A percentile compares a stretch with the other conserved stretches of the same genome.
Evolutionary conservation across 2,329 filamentous ascomycete genomes (phyloP).

Genomic region (Aspergillus hiratsukae): DNA sequence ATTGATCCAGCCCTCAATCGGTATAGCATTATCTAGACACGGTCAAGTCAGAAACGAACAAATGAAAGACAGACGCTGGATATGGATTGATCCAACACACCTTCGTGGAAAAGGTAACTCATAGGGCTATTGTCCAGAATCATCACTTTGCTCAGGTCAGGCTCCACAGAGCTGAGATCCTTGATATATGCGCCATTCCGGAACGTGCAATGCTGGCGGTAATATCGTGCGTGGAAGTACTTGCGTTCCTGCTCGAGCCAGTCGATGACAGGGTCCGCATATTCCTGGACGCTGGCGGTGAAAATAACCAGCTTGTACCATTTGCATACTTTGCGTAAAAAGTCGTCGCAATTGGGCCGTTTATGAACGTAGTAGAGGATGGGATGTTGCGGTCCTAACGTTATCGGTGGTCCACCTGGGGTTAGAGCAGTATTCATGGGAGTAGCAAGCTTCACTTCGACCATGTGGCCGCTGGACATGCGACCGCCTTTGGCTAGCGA

Average conservation of each 20-base stretch:
- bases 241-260: slow-evolving; percentile 97
- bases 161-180: slow-evolving; percentile 91
- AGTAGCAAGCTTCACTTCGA: slow-evolving; percentile 75
- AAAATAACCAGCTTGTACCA: slow-evolving; percentile 98
- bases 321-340: slow-evolving; percentile 87
- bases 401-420: slow-evolving; percentile 55
- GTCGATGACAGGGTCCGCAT: slow-evolving; percentile 97
- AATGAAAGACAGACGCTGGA: background rate
- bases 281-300: slow-evolving; percentile 96
- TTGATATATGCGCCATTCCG: slow-evolving; percentile 97
- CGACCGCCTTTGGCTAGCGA: slow-evolving; percentile 94
- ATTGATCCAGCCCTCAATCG: slow-evolving; percentile 98
- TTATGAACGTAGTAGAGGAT: slow-evolving; percentile 99
- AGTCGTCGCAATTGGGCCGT: slow-evolving; percentile 93
- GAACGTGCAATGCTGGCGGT: slow-evolving; percentile 94
- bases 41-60: slow-evolving; percentile 2
- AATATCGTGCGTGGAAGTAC: slow-evolving; percentile 90
- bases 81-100: slow-evolving; percentile 47
- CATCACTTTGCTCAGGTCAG: slow-evolving; percentile 96
- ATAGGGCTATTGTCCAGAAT: slow-evolving; percentile 97
- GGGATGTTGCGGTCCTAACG: slow-evolving; percentile 80
- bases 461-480: slow-evolving; percentile 97
- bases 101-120: slow-evolving; percentile 98
- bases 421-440: slow-evolving; percentile 37
- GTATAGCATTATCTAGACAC: slow-evolving; percentile 85